phyloP scores from a whole-genome alignment of 371 early-diverging fungal genomes.

The Basidiobolus meristosporus region DNA sequence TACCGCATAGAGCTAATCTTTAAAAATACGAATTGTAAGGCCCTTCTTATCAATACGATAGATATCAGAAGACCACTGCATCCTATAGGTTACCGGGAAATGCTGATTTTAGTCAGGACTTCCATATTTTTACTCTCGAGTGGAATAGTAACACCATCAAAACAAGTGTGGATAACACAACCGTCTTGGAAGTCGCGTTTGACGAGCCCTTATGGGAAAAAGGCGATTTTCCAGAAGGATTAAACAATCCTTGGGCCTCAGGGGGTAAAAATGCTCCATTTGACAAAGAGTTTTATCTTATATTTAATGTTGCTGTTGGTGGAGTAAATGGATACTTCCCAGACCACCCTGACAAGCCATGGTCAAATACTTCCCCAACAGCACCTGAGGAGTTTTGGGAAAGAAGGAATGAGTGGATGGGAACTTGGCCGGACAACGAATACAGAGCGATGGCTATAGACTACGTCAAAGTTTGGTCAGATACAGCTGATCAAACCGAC shows the following conservation, averaged over 20 bases:
- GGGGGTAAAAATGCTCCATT: slow-evolving; percentile 29
- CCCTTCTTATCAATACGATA: neutral
- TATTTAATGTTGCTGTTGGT: slow-evolving; percentile 49
- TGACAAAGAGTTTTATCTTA: slow-evolving; percentile 37
- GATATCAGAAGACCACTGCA: neutral
- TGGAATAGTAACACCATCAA: slow-evolving; percentile 32
- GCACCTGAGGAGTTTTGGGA: slow-evolving; percentile 27
- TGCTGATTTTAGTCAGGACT: slow-evolving; percentile 18
- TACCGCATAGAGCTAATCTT: too few species aligned
- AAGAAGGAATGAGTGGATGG: slow-evolving; percentile 21
- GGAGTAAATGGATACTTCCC: slow-evolving; percentile 43
- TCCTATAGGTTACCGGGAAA: slow-evolving; percentile 6
- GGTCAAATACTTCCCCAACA: slow-evolving; percentile 8
- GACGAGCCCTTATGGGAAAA: slow-evolving; percentile 18
- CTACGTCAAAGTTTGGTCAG: too few species aligned
- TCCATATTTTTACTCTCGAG: slow-evolving; percentile 25
- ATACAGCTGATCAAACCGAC: too few species aligned
- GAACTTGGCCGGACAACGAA: slow-evolving; percentile 25
- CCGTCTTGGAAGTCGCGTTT: slow-evolving; percentile 29
- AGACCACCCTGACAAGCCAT: slow-evolving; percentile 17
- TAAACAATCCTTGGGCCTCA: slow-evolving; percentile 29
- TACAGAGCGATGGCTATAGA: slow-evolving; percentile 30
- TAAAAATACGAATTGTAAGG: too few species aligned
- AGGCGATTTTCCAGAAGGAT: slow-evolving; percentile 18
- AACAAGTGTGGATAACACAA: slow-evolving; percentile 31